Base-by-base conservation (phyloP, 1,284 basidiomycete species). In the Anthracocystis setariae region DNA sequence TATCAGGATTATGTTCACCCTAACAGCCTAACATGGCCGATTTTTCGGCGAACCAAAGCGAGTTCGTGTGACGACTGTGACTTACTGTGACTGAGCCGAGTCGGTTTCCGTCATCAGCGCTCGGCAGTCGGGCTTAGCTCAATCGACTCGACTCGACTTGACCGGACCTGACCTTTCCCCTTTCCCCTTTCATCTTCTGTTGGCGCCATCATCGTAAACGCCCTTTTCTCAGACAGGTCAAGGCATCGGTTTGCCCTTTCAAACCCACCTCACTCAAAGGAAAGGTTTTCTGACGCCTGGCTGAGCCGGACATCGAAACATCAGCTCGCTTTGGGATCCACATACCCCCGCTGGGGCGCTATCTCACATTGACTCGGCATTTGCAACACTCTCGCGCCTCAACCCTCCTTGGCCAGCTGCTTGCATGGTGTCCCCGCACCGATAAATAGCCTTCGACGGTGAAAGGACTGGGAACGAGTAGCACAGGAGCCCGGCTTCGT, bases 401-500 rank as follows among this genome's bases (percentile, higher is more conserved):
- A 9, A 5, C 12, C 8, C 46, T 25, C 24, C 5, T 18, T 21
- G 29, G 29, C 37, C 27, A 27, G 5, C 32, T 29, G 46, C 46
- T 50, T 46, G 20, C 42, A 55, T 62, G 51, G 29, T 33, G 42
- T 10, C 35, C 13, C 35, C 13, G 35, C 35, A n/a, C 35, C 13
- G 35, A 37, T 37, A 37, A 37, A 15, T 5, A 17, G 13, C n/a
- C 35, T 37, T 37, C 35, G 35, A 9, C 5, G 35, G 13, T n/a
- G 35, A 37, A 9, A 37, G 8, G n/a, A n/a, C 35, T 37, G 7
- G 13, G n/a, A 9, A 5, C 5, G 35, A 17, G 7, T 37, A n/a
- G 13, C 12, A 5, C 35, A 5, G 8, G 15, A n/a, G n/a, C 5
- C 35, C 5, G 35, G 35, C 15, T 29, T 12, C 12, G 35, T 13